Evolutionary conservation across 768 basidiomycete species (phyloP).

Genomic region (Antrodiella citrinella): DNA sequence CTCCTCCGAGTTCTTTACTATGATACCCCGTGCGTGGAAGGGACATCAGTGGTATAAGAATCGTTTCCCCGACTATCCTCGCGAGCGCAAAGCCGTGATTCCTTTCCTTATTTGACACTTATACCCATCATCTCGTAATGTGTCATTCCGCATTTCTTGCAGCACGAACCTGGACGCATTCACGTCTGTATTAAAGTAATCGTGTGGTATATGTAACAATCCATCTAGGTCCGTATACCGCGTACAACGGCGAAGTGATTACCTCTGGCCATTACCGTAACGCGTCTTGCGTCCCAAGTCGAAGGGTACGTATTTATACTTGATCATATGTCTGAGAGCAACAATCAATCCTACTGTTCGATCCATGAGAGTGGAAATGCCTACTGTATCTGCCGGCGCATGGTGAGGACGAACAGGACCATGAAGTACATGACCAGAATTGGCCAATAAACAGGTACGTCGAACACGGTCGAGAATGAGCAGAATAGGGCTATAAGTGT

Average conservation of each 20-base stretch:
- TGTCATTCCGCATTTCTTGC: background rate
- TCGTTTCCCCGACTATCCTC: conserved; percentile 75
- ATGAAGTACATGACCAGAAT: conserved; percentile 97
- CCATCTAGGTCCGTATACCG: background rate
- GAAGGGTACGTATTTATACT: conserved; percentile 95
- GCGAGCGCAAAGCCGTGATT: conserved; percentile 67
- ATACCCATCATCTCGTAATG: background rate
- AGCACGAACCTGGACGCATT: too few species aligned
- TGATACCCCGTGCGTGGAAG: conserved; percentile 75
- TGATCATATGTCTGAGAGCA: conserved; percentile 99
- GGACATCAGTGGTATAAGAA: conserved; percentile 83
- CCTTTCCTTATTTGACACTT: conserved; percentile 70
- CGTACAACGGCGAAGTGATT: background rate
- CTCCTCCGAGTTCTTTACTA: conserved; percentile 58
- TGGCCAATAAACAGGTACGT: conserved; percentile 99
- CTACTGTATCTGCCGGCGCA: conserved; percentile 93
- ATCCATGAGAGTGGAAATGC: too few species aligned
- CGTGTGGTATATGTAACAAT: background rate
- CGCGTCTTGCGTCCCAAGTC: conserved; percentile 91
- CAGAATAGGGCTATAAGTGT: conserved; percentile 73
- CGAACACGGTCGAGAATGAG: conserved; percentile 79
- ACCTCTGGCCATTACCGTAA: conserved; percentile 46
- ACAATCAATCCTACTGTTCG: background rate
- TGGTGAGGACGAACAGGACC: conserved; percentile 88
- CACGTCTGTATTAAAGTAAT: too few species aligned